Conservation (phyloP, 2,329 filamentous ascomycete genomes). For the Trichoderma sp. region DNA sequence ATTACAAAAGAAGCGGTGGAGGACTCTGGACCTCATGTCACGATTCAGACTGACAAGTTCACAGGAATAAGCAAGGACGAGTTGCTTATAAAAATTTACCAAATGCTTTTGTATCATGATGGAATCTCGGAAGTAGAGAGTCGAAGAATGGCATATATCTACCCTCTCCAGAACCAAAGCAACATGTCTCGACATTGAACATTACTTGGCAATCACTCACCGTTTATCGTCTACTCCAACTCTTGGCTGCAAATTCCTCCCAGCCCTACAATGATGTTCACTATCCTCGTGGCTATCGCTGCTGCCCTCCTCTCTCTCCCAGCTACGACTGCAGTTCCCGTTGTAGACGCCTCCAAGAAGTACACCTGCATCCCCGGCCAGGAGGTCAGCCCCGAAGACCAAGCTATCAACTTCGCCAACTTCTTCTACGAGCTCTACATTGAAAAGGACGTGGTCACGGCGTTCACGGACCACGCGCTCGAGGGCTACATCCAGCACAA, state of each 20-base stretch:
- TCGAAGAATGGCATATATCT: not conserved
- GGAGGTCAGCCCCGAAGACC: not conserved
- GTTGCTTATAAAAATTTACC: not conserved
- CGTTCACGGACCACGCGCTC: not conserved
- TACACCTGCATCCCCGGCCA: not conserved
- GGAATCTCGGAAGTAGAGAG: not conserved
- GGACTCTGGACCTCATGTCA: too few species aligned
- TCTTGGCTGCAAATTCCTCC: not conserved
- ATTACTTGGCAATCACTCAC: not conserved
- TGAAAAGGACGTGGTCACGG: not conserved
- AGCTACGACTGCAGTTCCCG: not conserved
- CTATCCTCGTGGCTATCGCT: not conserved
- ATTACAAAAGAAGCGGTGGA: not conserved
- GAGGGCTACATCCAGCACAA: not conserved
- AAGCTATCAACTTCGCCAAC: not conserved
- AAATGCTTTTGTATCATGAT: not conserved
- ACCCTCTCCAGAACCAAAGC: not conserved
- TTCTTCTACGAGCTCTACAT: not conserved
- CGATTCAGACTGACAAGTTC: too few species aligned
- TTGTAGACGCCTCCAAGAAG: not conserved
- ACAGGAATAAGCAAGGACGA: not conserved
- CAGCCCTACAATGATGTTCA: not conserved
- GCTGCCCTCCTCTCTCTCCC: not conserved
- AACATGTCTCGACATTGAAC: not conserved
- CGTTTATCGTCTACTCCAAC: not conserved